Base-by-base conservation (phyloP, 768 basidiomycete genomes). In the Candolleomyces efflorescens region DNA sequence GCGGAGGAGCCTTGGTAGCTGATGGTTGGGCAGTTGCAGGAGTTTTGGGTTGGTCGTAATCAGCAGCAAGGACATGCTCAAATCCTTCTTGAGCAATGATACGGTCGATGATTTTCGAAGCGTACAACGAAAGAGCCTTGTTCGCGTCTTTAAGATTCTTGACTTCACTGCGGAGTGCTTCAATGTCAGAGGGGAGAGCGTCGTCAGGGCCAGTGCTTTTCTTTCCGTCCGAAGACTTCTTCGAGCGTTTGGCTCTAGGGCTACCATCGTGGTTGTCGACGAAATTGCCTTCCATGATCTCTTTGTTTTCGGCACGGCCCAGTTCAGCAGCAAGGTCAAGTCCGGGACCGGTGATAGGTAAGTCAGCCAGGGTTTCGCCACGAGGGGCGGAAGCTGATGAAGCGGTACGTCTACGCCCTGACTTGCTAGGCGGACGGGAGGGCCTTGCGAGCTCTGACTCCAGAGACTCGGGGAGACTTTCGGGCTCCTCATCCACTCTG, bases 61-160 rank as follows among this genome's bases (percentile, higher is more conserved):
- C 95, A 46, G 84, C 87, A n/a, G 95, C 91, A 37, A 98, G 83
- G 55, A 98, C 90, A 65, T 96, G 93, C 71, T 98, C 96, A 73
- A 96, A 98, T 22, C 94, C 94, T 72, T 97, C 95, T 71, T 95
- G 90, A 1, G 90, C 83, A 64, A 98, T 96, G 68, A 98, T 97
- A 46, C 95, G 85, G 75, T 98, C 96, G 66, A 98, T 91, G 63
- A 98, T 98, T 79, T 98, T 98, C 47, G 92, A 94, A 3, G 95
- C 94, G 67, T 98, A 98, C 41, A 98, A 74, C 17, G 93, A 93
- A 12, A 98, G 77, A 1, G 95, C 95, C 70, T 96, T 96, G 78
- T 97, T 98, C 45, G 93, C 93, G 68, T 97, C 95, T 69, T 89
- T 91, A 71, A 98, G 83, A 27, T 86, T 87, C 71, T 96, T 96